Base-by-base conservation (phyloP, 345 rosid genomes). In the Hypericum perforatum region DNA sequence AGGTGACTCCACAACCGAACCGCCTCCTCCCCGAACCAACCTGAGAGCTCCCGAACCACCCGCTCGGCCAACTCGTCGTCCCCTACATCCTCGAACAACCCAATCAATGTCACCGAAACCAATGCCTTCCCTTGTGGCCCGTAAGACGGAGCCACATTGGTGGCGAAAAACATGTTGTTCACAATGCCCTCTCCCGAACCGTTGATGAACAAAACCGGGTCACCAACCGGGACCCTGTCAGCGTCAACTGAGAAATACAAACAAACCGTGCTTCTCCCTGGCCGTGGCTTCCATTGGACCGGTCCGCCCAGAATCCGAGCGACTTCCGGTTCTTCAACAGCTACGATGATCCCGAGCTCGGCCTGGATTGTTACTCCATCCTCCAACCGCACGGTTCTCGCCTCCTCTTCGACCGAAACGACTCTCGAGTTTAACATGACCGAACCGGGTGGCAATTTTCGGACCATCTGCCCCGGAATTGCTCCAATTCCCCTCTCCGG, bases 141-240 rank as follows among this genome's bases (percentile, higher is more conserved):
- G 29, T 91, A 84, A 1, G 85, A 80, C 6, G 73, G 72, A 38
- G 89, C 92, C 53, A 91, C 98, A 46, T 91, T 86, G 16, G 92
- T 86, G 10, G 81, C 80, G 22, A 84, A 86, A 59, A 86, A 82
- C 96, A 86, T 91, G 77, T 91, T 91, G 51, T 91, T 91, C 58
- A 91, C 78, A 2, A 86, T 78, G 2, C 98, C 96, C 52, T 76
- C 10, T 0, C 78, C 82, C 32, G 98, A 73, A 0, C 98, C 96
- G 44, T 84, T 91, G 7, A 91, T 80, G 55, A 84, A 77, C 45
- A 91, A 73, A 41, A 82, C 81, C 39, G 98, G 89, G 8, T 84
- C 95, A 37, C 54, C 42, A 12, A 76, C 85, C 0, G 94, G 97
- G 53, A 86, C 75, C 47, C 61, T 48, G 37, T 64, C 66, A 41